Conservation (phyloP, 2,329 filamentous ascomycete species). For the Colletotrichum phormii region DNA sequence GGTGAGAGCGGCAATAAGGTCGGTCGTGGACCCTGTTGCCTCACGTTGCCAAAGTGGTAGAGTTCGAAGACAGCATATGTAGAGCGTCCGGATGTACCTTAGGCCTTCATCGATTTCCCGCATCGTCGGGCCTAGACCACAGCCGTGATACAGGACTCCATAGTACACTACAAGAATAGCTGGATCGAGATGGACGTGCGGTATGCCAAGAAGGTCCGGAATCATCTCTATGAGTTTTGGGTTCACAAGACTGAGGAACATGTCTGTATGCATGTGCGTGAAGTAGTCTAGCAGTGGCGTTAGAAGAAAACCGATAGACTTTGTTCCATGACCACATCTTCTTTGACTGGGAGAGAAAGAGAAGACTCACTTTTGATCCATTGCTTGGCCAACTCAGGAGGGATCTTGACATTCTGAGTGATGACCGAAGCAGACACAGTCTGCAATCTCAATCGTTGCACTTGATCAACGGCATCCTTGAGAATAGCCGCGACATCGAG, state of each 20-base stretch:
- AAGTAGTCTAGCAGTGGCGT: constrained; percentile 41
- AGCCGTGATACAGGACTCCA: constrained; percentile 44
- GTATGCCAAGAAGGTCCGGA: constrained; percentile 44
- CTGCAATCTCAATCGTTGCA: constrained; percentile 42
- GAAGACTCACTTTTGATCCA: constrained; percentile 43
- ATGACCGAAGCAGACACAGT: constrained; percentile 39
- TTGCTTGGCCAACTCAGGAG: constrained; percentile 42
- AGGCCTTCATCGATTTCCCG: not conserved
- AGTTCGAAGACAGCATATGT: constrained; percentile 44
- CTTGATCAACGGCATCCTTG: constrained; percentile 44
- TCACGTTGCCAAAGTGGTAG: constrained; percentile 46
- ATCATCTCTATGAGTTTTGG: constrained; percentile 44
- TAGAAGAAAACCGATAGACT: not conserved
- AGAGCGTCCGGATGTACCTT: constrained; percentile 28
- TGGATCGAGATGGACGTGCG: constrained; percentile 45
- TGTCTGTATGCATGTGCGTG: constrained; percentile 43
- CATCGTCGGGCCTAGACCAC: constrained; percentile 9
- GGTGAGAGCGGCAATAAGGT: constrained; percentile 45
- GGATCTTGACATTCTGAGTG: constrained; percentile 41
- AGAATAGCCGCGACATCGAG: constrained; percentile 40
- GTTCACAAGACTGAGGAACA: constrained; percentile 44
- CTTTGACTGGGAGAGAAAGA: not conserved
- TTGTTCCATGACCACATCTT: no score
- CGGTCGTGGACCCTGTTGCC: constrained; percentile 44
- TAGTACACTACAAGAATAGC: constrained; percentile 46